phyloP scores from a whole-genome alignment of 352 stramenopile species.

The Pythium diclinum region DNA sequence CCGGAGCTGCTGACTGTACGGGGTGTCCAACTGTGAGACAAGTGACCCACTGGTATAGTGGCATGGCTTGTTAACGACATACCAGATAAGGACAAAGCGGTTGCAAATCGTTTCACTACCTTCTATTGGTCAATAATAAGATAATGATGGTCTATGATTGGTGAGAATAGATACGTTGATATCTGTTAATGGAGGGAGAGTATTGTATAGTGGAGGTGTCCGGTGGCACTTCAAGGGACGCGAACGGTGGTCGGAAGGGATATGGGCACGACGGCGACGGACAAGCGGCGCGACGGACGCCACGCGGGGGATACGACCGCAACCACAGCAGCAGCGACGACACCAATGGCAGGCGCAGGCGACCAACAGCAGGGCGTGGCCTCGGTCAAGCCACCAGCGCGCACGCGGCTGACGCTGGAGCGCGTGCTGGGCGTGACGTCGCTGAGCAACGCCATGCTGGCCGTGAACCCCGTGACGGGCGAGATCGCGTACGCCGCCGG shows the following conservation, averaged over 20 bases:
- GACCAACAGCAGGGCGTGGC: not conserved
- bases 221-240: constrained; percentile 22
- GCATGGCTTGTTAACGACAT: not conserved
- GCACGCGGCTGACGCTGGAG: constrained; percentile 72
- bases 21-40: not conserved
- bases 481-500: constrained; percentile 86
- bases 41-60: not conserved
- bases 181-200: not conserved
- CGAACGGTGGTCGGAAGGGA: not conserved
- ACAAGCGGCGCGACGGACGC: not conserved
- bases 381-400: constrained; percentile 12
- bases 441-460: constrained; percentile 70
- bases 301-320: not conserved
- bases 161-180: not conserved
- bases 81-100: not conserved
- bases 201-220: not conserved
- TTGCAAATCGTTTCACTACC: not conserved
- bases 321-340: not conserved
- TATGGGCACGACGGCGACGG: constrained; percentile 20
- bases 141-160: not conserved
- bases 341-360: not conserved
- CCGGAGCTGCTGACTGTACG: not conserved
- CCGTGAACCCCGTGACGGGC: constrained; percentile 69
- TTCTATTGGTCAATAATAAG: constrained; percentile 15
- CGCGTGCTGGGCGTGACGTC: constrained; percentile 75